Evolutionary conservation across 805 yeast genomes (phyloP), one percentile per base, ranked within the genome.

Genomic region (Teunomyces aglyptinius): DNA sequence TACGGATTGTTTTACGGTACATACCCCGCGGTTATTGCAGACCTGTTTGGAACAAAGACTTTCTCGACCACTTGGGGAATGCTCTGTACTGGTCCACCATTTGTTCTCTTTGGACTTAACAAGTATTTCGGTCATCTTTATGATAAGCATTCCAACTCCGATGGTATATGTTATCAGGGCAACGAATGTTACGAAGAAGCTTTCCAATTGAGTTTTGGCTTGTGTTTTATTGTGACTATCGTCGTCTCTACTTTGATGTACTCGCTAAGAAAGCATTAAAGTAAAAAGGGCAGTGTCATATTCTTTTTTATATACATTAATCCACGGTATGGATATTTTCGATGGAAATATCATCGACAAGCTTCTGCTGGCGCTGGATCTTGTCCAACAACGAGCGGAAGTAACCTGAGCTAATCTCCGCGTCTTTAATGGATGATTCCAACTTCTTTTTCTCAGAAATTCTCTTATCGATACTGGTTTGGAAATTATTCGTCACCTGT

Each of bases 31-130:
- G 74, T 85, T 2, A 73, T 85, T 24, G 90, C 90, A 0, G 95
- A 86, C 51, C 68, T 73, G 11, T 85, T 85, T 65, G 91, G 91
- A 2, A 76, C 87, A 0, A 71, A 66, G 5, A 76, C 81, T 0
- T 86, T 85, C 60, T 81, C 89, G 18, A 84, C 91, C 0, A 74
- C 84, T 1, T 86, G 94, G 92, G 89, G 92, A 0, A 65, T 86
- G 34, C 64, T 81, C 12, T 83, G 90, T 19, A 82, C 89, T 0
- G 91, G 91, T 6, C 89, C 89, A 1, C 64, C 85, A 16, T 38
- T 80, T 3, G 67, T 78, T 0, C 75, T 86, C 34, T 80, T 78
- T 54, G 43, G 71, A 2, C 70, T 85, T 50, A 81, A 83, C 41
- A 75, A 74, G 46, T 67, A 73, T 41, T 77, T 86, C 53, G 89